Evolutionary conservation across 257 asterid species (phyloP), one percentile per base, ranked within the genome.

Genomic region (Gentiana dahurica): DNA sequence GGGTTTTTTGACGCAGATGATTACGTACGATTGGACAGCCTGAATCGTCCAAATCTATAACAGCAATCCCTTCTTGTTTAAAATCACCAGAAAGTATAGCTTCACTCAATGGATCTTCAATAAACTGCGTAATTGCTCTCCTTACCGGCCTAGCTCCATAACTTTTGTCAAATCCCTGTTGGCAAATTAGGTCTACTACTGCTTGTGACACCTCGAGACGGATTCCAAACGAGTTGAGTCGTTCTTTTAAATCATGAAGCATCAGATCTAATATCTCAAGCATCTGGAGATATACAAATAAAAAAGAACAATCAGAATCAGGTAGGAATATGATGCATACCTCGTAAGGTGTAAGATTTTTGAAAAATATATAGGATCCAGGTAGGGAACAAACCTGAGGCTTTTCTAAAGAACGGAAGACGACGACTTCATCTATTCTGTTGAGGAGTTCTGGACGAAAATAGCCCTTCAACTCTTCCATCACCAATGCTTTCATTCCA

Each of bases 361-460:
- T n/a, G 46, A 36, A 12, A 34, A 12, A 36, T 24, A 34, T 48
- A 41, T 4, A 24, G 39, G 41, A 57, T 45, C 38, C 12, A 6
- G 52, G 36, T 34, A 12, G 1, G 60, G 60, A 71, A 58, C 74
- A 48, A 66, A 92, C 98, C 97, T 92, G 94, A 68, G 94, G 71
- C 73, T 88, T 92, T 76, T 88, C 94, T 34, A 92, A 95, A 58
- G 95, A 73, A 67, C 82, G 93, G 78, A 92, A 92, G 62, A 92
- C 95, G 51, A 92, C 98, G 39, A 92, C 90, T 81, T 92, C 98
- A 59, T 92, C 98, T 64, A 92, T 80, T 74, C 98, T 77, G 67
- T 92, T 92, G 51, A 92, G 93, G 44, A 92, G 73, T 74, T 92
- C 98, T 2, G 98, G 97, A n/a, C 95, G 95, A 70, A 92, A 92